Evolutionary conservation across 306 rosid species (phyloP).

Genomic region (Alnus glutinosa): DNA sequence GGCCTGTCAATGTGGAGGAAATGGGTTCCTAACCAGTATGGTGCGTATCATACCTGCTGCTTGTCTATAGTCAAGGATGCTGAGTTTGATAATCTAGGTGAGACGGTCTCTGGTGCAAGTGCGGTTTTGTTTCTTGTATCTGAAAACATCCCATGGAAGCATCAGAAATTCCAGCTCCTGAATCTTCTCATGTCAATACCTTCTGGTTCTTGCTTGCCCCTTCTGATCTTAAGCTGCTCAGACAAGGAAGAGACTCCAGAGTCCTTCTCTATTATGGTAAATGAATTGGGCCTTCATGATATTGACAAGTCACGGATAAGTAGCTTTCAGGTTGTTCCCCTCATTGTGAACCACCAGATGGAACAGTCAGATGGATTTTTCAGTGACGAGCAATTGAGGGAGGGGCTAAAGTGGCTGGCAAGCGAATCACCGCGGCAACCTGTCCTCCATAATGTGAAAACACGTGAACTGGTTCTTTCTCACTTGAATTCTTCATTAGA

Average conservation of each 20-base stretch:
- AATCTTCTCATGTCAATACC: constrained; percentile 69
- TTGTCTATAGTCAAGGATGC: constrained; percentile 73
- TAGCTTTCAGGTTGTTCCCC: constrained; percentile 60
- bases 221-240: constrained; percentile 64
- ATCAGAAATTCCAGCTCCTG: constrained; percentile 63
- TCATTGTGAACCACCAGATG: constrained; percentile 50
- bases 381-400: constrained; percentile 66
- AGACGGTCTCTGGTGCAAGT: constrained; percentile 66
- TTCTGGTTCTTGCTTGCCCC: constrained; percentile 73
- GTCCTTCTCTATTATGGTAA: constrained; percentile 45
- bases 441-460: constrained; percentile 42
- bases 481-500: constrained; percentile 58
- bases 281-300: constrained; percentile 61
- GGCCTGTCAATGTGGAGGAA: constrained; percentile 81
- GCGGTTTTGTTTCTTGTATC: constrained; percentile 74
- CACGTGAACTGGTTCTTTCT: constrained; percentile 57
- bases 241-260: constrained; percentile 31
- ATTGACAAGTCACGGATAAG: constrained; percentile 63
- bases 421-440: constrained; percentile 77
- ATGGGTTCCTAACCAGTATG: constrained; percentile 53
- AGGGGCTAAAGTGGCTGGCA: constrained; percentile 89
- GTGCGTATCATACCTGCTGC: constrained; percentile 58
- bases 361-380: constrained; percentile 59
- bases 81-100: constrained; percentile 43
- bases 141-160: constrained; percentile 62